Base-by-base conservation (phyloP, 2,329 filamentous ascomycete species). In the Colletotrichum sp. region DNA sequence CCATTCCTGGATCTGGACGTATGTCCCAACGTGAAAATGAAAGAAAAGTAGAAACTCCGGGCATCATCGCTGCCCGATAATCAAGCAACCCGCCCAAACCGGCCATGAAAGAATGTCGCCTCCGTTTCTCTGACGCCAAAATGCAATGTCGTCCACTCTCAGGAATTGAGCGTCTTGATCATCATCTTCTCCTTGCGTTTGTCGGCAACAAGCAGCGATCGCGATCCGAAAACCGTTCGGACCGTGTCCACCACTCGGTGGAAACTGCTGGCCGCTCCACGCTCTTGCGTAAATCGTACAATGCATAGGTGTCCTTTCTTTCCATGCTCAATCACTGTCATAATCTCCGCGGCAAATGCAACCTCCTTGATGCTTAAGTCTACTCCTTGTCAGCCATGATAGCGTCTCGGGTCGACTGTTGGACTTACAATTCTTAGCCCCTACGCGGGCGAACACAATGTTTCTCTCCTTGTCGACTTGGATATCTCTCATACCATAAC, bases 221-320 rank as follows among this genome's bases (percentile, higher is more conserved):
- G 91, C 75, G 88, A 88, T 78, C 88, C 89, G 82, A 98, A 92
- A 18, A 95, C 90, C 24, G 90, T 88, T 78, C 93, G 90, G 79
- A 98, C 88, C 5, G 94, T 94, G 75, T 96, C 94, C 30, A 98
- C 91, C 12, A 98, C 94, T 81, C 92, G 93, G 82, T 95, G 91
- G 86, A 99, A 98, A 79, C 94, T 97, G 80, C 94, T 97, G 48
- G 95, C 96, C 3, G 96, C 96, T n/a, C 96, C 97, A 74, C 93
- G 93, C 82, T 97, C 95, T 82, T 98, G 96, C 2, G 94, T 96
- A 83, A 98, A 95, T 43, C 95, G 93, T 34, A 95, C 92, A 78
- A 98, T 92, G 83, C 94, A 94, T 70, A 98, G 90, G 63, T 93
- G 93, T 61, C 92, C 93, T 78, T 92, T 93, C 80, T 92, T 93